Base-by-base conservation (phyloP, 306 rosid genomes). In the Heteromeles arbutifolia region DNA sequence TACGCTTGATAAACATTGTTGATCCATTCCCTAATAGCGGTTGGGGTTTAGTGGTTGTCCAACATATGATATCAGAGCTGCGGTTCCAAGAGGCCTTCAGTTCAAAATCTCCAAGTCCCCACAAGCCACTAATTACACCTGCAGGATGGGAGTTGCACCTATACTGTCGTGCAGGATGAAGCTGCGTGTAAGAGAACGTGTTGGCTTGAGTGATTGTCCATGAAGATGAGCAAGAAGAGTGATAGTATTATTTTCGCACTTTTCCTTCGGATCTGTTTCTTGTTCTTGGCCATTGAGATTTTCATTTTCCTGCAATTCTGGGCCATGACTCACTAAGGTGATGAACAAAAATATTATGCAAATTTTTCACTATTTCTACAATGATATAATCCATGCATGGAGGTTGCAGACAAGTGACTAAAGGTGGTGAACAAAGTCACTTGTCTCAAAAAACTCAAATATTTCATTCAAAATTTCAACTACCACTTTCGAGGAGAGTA, bases 1-100 rank as follows among this genome's bases (percentile, higher is more conserved):
- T 26, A 31, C 26, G 69, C 56, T 67, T 52, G 52, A 73, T 58
- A 67, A 32, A 74, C 59, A 21, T 62, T 74, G 65, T 67, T 44
- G 21, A 65, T 68, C 21, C 58, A 74, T 61, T 74, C 52, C 58
- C 29, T 11, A 21, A 26, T 10, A 59, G 44, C 58, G 18, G 59
- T 37, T 72, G 43, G 24, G 53, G 34, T 34, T 9, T 32, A 54
- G 67, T 57, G 54, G 54, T 37, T 72, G 53, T 72, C 76, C 39
- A 72, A 72, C 67, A 39, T 34, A 39, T 22, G 25, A 18, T 72
- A 72, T 57, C 76, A 57, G 53, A 57, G 39, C 54, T 72, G 31
- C 24, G 43, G 37, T 41, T 41, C 43, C 58, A 26, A 6, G 26
- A 41, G 14, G 26, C 28, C 58, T 44, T 19, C 59, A 9, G 25